phyloP scores from a whole-genome alignment of 495 filamentous ascomycete genomes.

The Oidiodendron maius region DNA sequence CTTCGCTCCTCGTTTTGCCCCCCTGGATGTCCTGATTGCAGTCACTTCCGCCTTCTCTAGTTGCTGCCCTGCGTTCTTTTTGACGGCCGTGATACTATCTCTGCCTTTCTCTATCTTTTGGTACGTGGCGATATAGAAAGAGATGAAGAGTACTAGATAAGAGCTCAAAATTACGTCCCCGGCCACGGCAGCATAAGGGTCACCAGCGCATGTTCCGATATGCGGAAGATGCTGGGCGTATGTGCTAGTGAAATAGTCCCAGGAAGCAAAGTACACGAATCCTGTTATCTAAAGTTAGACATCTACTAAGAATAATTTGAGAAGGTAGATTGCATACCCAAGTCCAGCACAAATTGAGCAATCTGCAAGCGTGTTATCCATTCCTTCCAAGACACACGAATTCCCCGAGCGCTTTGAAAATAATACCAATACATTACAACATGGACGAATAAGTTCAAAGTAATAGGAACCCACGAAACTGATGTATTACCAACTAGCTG shows the following conservation, averaged over 20 bases:
- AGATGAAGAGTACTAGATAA: constrained; percentile 97
- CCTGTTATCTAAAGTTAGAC: constrained; percentile 6
- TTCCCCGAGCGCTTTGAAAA: constrained; percentile 77
- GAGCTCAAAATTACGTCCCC: constrained; percentile 87
- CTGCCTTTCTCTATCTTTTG: constrained; percentile 66
- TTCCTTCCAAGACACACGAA: constrained; percentile 86
- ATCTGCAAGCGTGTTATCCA: constrained; percentile 86
- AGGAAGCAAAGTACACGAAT: constrained; percentile 96
- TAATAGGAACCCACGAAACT: constrained; percentile 74
- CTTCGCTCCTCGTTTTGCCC: constrained; percentile 2
- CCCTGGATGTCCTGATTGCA: background rate
- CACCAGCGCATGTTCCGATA: constrained; percentile 80
- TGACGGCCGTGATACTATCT: constrained; percentile 2
- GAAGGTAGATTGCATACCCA: constrained; percentile 45
- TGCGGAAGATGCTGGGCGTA: constrained; percentile 86
- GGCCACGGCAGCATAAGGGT: constrained; percentile 94
- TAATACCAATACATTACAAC: constrained; percentile 76
- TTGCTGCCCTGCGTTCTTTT: constrained; percentile 1
- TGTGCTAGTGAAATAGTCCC: constrained; percentile 86
- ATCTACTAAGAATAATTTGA: background rate
- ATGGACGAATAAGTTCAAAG: constrained; percentile 72
- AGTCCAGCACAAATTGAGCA: constrained; percentile 73
- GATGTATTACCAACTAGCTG: constrained; percentile 72
- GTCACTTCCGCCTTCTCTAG: constrained; percentile 12
- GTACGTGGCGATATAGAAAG: constrained; percentile 97